phyloP scores from a whole-genome alignment of 352 stramenopile genomes.

The Bremia lactucae region DNA sequence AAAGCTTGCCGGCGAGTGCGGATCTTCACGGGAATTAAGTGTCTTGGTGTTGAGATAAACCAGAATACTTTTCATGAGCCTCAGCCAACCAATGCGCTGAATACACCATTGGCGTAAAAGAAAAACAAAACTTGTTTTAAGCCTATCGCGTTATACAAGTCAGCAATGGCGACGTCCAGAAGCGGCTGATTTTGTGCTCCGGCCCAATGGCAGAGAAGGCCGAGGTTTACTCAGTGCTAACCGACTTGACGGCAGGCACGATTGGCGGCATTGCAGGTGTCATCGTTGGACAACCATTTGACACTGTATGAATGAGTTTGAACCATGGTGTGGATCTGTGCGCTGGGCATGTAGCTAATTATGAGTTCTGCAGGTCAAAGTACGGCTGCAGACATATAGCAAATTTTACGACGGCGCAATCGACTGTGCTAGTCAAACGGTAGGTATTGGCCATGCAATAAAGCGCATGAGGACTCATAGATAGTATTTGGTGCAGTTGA shows the following conservation, averaged over 20 bases:
- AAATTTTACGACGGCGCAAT: constrained; percentile 42
- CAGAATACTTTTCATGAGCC: constrained; percentile 25
- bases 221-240: constrained; percentile 25
- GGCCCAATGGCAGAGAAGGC: constrained; percentile 18
- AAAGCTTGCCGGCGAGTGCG: constrained; percentile 86
- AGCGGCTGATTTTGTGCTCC: constrained; percentile 6
- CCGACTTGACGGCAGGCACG: constrained; percentile 38
- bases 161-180: not conserved
- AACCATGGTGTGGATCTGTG: too few species aligned
- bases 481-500: constrained; percentile 10
- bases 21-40: constrained; percentile 72
- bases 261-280: constrained; percentile 43
- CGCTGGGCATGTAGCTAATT: too few species aligned
- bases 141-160: not conserved
- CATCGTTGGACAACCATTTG: constrained; percentile 48
- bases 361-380: constrained; percentile 44
- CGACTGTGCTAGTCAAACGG: constrained; percentile 36
- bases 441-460: constrained; percentile 11
- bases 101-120: too few species aligned
- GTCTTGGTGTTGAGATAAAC: constrained; percentile 39
- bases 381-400: constrained; percentile 46
- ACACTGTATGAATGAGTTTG: constrained; percentile 25
- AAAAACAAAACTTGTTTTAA: constrained; percentile 5
- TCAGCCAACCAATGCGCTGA: constrained; percentile 24
- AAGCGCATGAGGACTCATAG: not conserved